phyloP scores from a whole-genome alignment of 441 rosid genomes.

The Adansonia madagascariensis region DNA sequence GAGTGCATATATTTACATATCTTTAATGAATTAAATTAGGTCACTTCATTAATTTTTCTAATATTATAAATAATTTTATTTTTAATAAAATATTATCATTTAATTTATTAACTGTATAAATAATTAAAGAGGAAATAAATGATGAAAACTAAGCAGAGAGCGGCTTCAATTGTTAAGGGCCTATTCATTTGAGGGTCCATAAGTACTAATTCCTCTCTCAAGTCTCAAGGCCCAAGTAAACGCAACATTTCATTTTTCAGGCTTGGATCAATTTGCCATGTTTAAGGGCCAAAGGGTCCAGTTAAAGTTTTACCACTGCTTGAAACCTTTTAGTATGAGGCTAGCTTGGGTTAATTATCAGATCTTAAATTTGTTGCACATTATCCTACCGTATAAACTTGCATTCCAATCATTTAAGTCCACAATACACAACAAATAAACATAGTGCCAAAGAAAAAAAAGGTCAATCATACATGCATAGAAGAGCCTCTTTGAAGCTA shows the following conservation, averaged over 20 bases:
- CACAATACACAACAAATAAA: background rate
- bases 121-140: background rate
- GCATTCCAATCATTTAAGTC: background rate
- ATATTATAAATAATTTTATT: too few species aligned
- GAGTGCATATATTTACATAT: too few species aligned
- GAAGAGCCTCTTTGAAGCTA: constrained; percentile 17
- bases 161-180: background rate
- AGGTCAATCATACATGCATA: constrained; percentile 24
- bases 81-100: too few species aligned
- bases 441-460: background rate
- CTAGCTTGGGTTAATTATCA: too few species aligned
- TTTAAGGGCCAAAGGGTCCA: background rate
- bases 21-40: too few species aligned
- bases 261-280: background rate
- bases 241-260: background rate
- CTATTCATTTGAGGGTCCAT: background rate
- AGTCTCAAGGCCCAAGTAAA: background rate
- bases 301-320: background rate
- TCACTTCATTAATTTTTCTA: background rate
- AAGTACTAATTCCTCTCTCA: background rate
- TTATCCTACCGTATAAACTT: too few species aligned
- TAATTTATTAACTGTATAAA: background rate
- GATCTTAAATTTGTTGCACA: too few species aligned
- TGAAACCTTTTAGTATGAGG: too few species aligned
- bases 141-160: background rate